phyloP scores from a whole-genome alignment of 768 basidiomycete genomes.

The Lactifluus volemus region DNA sequence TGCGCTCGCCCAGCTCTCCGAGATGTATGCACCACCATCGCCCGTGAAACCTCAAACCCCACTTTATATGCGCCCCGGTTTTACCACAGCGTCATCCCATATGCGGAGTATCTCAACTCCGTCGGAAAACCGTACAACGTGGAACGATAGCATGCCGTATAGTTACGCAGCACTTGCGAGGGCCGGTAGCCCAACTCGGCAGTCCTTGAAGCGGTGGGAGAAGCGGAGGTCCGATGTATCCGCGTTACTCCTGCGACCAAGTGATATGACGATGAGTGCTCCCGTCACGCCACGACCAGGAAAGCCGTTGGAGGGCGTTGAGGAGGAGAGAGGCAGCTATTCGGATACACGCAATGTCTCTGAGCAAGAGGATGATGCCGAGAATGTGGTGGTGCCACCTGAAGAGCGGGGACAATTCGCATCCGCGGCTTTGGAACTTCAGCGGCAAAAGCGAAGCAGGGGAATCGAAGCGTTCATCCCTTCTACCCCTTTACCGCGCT shows the following conservation, averaged over 20 bases:
- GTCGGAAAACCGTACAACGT: conserved; percentile 55
- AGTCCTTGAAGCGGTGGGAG: conserved; percentile 36
- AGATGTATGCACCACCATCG: conserved; percentile 84
- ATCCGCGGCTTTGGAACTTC: conserved; percentile 50
- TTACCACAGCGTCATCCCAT: conserved; percentile 21
- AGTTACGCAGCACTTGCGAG: conserved; percentile 45
- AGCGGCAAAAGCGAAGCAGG: conserved; percentile 40
- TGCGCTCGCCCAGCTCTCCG: conserved; percentile 68
- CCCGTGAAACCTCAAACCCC: conserved; percentile 32
- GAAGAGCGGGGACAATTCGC: conserved; percentile 42
- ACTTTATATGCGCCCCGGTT: conserved; percentile 37
- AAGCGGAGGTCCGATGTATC: conserved; percentile 50
- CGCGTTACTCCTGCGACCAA: conserved; percentile 32
- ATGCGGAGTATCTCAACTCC: conserved; percentile 26
- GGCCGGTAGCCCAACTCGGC: conserved; percentile 38
- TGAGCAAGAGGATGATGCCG: conserved; percentile 4
- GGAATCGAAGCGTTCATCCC: conserved; percentile 43
- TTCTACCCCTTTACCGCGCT: conserved; percentile 25
- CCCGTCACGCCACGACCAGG: conserved; percentile 29
- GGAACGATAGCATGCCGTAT: conserved; percentile 43
- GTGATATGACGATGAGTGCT: conserved; percentile 32
- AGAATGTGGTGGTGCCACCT: conserved; percentile 2
- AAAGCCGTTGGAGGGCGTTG: conserved; percentile 28
- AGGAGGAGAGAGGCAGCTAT: conserved; percentile 31
- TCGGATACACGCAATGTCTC: neutral